Evolutionary conservation across 495 filamentous ascomycete species (phyloP).

Genomic region (Penicillium ucsense): DNA sequence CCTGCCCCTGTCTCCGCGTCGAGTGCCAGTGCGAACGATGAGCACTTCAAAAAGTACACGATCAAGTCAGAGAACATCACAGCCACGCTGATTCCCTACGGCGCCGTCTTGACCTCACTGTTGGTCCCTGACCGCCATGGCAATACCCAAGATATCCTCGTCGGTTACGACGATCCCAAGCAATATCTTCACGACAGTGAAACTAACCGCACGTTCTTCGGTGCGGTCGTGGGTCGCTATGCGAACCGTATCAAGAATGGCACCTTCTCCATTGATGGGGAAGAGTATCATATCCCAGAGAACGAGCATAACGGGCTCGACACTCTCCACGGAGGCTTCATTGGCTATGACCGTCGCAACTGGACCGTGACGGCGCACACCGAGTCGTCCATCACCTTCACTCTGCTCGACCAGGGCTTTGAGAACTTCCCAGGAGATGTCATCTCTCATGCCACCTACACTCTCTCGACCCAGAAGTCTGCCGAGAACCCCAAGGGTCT

Average conservation of each 20-base stretch:
- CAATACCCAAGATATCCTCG: constrained; percentile 54
- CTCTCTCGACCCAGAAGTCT: constrained; percentile 31
- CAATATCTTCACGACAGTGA: constrained; percentile 59
- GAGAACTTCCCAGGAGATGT: constrained; percentile 77
- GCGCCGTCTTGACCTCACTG: constrained; percentile 65
- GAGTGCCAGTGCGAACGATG: constrained; percentile 2
- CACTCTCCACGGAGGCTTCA: constrained; percentile 71
- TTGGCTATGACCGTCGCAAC: constrained; percentile 76
- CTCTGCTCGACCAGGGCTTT: constrained; percentile 60
- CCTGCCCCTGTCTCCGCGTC: constrained; percentile 7
- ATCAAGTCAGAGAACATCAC: constrained; percentile 64
- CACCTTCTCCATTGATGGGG: constrained; percentile 62
- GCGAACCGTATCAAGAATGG: constrained; percentile 84
- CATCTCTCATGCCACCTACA: constrained; percentile 68
- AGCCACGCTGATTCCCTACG: constrained; percentile 68
- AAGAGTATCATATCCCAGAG: constrained; percentile 50
- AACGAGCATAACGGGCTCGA: constrained; percentile 65
- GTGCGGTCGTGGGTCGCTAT: constrained; percentile 69
- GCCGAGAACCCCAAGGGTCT: constrained; percentile 31
- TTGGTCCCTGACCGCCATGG: constrained; percentile 64
- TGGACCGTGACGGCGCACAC: constrained; percentile 66
- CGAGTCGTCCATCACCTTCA: constrained; percentile 65
- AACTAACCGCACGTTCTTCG: constrained; percentile 62
- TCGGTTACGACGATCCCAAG: constrained; percentile 69
- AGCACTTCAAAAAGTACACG: constrained; percentile 54